Percentiles rank a stretch among this genome's conserved stretches.
phyloP scores from a whole-genome alignment of 768 basidiomycete species.

The Tylopilus intermedius region DNA sequence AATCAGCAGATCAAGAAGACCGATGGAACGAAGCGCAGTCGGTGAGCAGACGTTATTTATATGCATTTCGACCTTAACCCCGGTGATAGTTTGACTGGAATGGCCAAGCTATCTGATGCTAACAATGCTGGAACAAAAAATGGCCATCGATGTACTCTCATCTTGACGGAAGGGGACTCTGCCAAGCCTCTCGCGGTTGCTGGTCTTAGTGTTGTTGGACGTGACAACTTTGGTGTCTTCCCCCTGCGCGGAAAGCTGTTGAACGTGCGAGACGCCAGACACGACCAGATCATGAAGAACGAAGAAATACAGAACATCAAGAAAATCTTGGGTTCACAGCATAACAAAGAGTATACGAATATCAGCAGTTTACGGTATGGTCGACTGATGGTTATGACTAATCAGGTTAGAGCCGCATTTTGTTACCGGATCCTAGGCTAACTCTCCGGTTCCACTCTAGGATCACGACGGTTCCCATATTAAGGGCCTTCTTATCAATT shows the following conservation, averaged over 20 bases:
- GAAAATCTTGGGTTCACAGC: slow-evolving; percentile 95
- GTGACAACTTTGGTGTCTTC: no score
- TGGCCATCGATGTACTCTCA: slow-evolving; percentile 84
- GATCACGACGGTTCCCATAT: slow-evolving; percentile 52
- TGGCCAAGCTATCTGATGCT: slow-evolving; percentile 92
- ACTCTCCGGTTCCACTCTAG: not conserved
- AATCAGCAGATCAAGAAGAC: no score
- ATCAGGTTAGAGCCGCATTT: slow-evolving; percentile 68
- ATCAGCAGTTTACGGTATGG: slow-evolving; percentile 79
- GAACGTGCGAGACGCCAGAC: slow-evolving; percentile 94
- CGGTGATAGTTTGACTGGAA: slow-evolving; percentile 67
- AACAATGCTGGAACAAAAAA: slow-evolving; percentile 91
- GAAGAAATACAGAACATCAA: slow-evolving; percentile 96
- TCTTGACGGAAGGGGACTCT: slow-evolving; percentile 98
- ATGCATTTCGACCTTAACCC: not conserved
- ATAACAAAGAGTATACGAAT: slow-evolving; percentile 82
- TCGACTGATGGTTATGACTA: slow-evolving; percentile 98
- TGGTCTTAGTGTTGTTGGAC: not conserved
- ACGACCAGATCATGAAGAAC: slow-evolving; percentile 97
- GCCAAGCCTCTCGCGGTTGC: slow-evolving; percentile 96
- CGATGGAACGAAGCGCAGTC: no score
- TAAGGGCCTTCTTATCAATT: slow-evolving; percentile 54
- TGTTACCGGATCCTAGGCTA: not conserved
- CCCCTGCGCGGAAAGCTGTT: slow-evolving; percentile 78
- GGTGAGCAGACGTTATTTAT: slow-evolving; percentile 35